A percentile compares a stretch with the other conserved stretches of the same genome.
phyloP scores from a whole-genome alignment of 768 basidiomycete genomes.

The Albatrellus ellisii region DNA sequence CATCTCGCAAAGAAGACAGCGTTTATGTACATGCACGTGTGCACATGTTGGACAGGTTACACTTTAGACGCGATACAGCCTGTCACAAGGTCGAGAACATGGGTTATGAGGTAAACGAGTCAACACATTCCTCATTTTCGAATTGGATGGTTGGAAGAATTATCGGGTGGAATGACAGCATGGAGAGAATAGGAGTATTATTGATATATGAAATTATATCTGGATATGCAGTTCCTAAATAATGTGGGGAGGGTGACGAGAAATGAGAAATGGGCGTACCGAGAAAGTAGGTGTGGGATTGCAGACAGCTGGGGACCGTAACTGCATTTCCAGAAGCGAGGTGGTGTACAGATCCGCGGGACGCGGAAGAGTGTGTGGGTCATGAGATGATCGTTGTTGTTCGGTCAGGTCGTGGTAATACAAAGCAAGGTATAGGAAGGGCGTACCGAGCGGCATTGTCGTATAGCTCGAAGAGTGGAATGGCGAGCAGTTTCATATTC shows the following conservation, averaged over 20 bases:
- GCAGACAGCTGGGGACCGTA: conserved; percentile 93
- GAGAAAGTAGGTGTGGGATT: conserved; percentile 83
- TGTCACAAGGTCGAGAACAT: no score
- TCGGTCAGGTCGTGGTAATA: background rate
- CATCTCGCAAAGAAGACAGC: no score
- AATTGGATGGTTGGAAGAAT: no score
- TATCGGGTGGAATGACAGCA: background rate
- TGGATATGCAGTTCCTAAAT: conserved; percentile 5
- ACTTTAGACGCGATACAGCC: no score
- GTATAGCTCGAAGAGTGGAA: conserved; percentile 93
- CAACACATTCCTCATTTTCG: no score
- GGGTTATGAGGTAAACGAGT: no score
- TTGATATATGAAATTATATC: conserved; percentile 23
- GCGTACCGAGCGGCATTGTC: conserved; percentile 84
- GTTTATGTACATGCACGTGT: no score
- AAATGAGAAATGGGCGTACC: conserved; percentile 27
- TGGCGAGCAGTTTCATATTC: conserved; percentile 97
- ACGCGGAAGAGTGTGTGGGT: background rate
- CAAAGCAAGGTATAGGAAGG: background rate
- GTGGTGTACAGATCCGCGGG: background rate
- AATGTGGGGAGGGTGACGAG: conserved; percentile 1
- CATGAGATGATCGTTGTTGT: background rate
- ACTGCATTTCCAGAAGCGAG: conserved; percentile 19
- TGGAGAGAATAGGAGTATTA: conserved; percentile 1
- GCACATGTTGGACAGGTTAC: no score